A percentile compares a stretch with the other conserved stretches of the same genome.
phyloP scores from a whole-genome alignment of 2,329 filamentous ascomycete genomes.

The Orbilia brochopaga region DNA sequence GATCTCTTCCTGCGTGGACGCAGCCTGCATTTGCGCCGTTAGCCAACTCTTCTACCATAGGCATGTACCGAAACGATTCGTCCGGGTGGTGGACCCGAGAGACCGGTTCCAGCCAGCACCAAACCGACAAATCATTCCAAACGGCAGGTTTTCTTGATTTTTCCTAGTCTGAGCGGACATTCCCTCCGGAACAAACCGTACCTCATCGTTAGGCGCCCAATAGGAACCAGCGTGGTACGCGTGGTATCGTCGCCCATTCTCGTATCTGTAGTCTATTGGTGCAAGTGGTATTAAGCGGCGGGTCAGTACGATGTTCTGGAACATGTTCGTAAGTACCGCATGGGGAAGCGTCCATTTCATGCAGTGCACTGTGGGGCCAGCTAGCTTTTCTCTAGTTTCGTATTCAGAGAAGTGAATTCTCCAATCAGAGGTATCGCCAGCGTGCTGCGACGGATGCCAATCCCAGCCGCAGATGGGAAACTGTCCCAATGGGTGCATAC shows the following conservation, averaged over 20 bases:
- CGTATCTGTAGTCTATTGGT: slow-evolving; percentile 46
- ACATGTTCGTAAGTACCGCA: not conserved
- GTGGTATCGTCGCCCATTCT: slow-evolving; percentile 48
- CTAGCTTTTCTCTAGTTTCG: too few species aligned
- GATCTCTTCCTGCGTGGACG: not conserved
- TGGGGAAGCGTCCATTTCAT: not conserved
- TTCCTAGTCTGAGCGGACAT: slow-evolving; percentile 2
- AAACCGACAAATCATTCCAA: slow-evolving; percentile 36
- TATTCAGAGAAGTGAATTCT: too few species aligned
- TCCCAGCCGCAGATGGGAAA: too few species aligned
- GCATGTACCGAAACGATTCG: not conserved
- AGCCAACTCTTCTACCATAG: not conserved
- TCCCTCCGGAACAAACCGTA: slow-evolving; percentile 25
- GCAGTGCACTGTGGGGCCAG: slow-evolving; percentile 23
- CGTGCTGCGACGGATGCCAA: too few species aligned
- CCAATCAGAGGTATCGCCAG: slow-evolving; percentile 42
- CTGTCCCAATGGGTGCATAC: slow-evolving; percentile 5
- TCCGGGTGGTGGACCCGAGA: slow-evolving; percentile 10
- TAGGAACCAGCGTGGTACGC: slow-evolving; percentile 36
- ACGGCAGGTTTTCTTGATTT: slow-evolving; percentile 24
- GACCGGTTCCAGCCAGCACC: slow-evolving; percentile 9
- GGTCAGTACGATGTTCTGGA: not conserved
- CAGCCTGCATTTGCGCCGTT: not conserved
- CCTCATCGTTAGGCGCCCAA: slow-evolving; percentile 50
- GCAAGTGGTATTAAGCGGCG: slow-evolving; percentile 16